Base-by-base conservation (phyloP, 192 early-diverging fungal genomes). In the Backusella tuberculispora region DNA sequence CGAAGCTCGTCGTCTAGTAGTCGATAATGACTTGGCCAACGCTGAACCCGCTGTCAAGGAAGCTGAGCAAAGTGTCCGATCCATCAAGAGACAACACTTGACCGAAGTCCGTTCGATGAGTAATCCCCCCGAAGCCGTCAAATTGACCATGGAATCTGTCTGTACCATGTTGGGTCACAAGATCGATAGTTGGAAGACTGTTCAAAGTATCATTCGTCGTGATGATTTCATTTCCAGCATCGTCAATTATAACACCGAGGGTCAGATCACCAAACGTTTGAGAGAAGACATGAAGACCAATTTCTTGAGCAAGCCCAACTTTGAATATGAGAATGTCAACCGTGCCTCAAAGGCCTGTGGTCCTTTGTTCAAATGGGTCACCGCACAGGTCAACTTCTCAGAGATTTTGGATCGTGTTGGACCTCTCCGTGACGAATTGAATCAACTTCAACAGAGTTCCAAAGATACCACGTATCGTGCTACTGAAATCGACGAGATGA, bases 171-270 rank as follows among this genome's bases (percentile, higher is more conserved):
- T 99, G 15, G 97, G 97, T 17, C 88, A 94, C 79, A 91, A 89
- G 46, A 77, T 90, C 73, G 92, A 94, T 1, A 89, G 87, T 70
- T 99, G 99, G 99, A 98, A 96, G 83, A 85, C 87, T 26, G 92
- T 98, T 14, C 96, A 98, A 82, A 86, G 83, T 56, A 87, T 96
- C 48, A 90, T 99, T 71, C 90, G 96, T 69, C 88, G 93, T 74
- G 98, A 99, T 77, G 98, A 99, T 83, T 99, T 99, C 76, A 99
- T 99, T 75, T 80, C 93, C 26, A 96, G 90, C 74, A 99, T 99
- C 78, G 94, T 99, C 72, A 95, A 95, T 79, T 99, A 91, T 76
- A 93, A 98, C 81, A 98, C 99, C 0, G 93, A 96, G 74, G 75
- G 74, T 13, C 91, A 91, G 56, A 89, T 99, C 90, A 93, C 89